These are phyloP conservation scores for Flagelloscypha sp. DNA, from an alignment of 768 basidiomycete species.

Conservation along the genomic window DNA sequence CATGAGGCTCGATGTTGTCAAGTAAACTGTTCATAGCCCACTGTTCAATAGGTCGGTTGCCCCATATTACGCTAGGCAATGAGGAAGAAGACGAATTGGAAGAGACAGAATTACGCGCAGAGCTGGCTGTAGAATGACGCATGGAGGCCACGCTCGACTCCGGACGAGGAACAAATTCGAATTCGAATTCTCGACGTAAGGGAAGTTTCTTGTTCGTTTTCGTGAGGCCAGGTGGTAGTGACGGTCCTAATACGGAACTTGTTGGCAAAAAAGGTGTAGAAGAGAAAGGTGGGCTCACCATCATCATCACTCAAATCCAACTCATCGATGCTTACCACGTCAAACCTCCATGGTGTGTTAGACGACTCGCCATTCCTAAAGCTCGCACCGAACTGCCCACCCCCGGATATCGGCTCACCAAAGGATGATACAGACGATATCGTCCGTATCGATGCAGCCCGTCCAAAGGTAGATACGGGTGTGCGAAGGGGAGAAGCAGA, in stretches of 20 bases:
- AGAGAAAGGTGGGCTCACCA: too few species aligned
- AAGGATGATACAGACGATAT: slow-evolving; percentile 48
- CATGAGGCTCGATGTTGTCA: too few species aligned
- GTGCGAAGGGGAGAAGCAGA: slow-evolving; percentile 2
- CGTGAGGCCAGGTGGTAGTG: slow-evolving; percentile 45
- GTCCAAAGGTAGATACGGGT: slow-evolving; percentile 11
- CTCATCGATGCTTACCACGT: slow-evolving; percentile 73
- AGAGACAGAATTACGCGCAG: slow-evolving; percentile 50
- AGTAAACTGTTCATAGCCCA: slow-evolving; percentile 81
- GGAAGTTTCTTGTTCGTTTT: slow-evolving; percentile 55
- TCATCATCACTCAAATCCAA: slow-evolving; percentile 66
- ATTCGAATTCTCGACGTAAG: slow-evolving; percentile 72
- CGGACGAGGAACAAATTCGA: slow-evolving; percentile 71
- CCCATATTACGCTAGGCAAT: slow-evolving; percentile 25
- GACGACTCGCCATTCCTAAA: too few species aligned
- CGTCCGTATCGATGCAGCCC: slow-evolving; percentile 27
- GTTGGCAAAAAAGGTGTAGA: too few species aligned
- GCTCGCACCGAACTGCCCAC: slow-evolving; percentile 21
- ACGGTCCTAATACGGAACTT: too few species aligned
- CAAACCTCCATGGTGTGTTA: slow-evolving; percentile 50
- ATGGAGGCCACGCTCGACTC: slow-evolving; percentile 70
- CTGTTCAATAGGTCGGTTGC: slow-evolving; percentile 51
- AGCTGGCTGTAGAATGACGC: too few species aligned
- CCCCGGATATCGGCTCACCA: slow-evolving; percentile 29
- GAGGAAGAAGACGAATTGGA: slow-evolving; percentile 34